phyloP scores from a whole-genome alignment of 2,329 filamentous ascomycete species.

The Cladophialophora carrionii region DNA sequence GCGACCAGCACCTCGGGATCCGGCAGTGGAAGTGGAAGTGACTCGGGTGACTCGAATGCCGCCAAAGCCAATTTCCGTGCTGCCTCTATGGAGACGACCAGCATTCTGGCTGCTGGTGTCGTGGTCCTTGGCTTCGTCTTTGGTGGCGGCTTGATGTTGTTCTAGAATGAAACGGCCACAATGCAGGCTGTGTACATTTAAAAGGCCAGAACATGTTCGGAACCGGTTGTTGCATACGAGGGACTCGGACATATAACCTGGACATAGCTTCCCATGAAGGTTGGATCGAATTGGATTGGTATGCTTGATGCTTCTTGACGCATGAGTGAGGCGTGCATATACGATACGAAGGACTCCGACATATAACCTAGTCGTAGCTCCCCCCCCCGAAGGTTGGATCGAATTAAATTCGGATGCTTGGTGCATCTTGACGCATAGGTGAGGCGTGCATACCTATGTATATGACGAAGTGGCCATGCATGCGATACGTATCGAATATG shows the following conservation, averaged over 20 bases:
- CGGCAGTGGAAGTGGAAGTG: conserved; percentile 13
- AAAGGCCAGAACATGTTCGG: neutral
- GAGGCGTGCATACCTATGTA: too few species aligned
- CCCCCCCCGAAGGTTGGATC: neutral
- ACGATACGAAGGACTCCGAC: neutral
- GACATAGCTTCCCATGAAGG: neutral
- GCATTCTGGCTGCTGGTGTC: conserved; percentile 18
- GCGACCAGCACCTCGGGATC: conserved; percentile 16
- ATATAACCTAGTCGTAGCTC: neutral
- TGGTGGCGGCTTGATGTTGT: conserved; percentile 32
- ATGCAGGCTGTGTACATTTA: neutral
- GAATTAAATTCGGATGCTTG: neutral
- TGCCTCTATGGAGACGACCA: conserved; percentile 17
- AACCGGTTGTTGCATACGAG: neutral
- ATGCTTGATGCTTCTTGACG: neutral
- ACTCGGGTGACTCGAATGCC: conserved; percentile 18
- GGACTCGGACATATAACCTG: neutral
- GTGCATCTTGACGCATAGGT: neutral
- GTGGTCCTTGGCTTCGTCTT: conserved; percentile 27
- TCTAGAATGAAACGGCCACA: conserved; percentile 4
- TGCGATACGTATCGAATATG: neutral
- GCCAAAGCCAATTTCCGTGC: conserved; percentile 28
- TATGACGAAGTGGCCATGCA: too few species aligned
- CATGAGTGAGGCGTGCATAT: neutral
- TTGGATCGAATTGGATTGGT: neutral